A percentile compares a stretch with the other conserved stretches of the same genome.
These are phyloP conservation scores for Grigorovia humatica DNA, from an alignment of 805 yeast species.

Conservation along the genomic window DNA sequence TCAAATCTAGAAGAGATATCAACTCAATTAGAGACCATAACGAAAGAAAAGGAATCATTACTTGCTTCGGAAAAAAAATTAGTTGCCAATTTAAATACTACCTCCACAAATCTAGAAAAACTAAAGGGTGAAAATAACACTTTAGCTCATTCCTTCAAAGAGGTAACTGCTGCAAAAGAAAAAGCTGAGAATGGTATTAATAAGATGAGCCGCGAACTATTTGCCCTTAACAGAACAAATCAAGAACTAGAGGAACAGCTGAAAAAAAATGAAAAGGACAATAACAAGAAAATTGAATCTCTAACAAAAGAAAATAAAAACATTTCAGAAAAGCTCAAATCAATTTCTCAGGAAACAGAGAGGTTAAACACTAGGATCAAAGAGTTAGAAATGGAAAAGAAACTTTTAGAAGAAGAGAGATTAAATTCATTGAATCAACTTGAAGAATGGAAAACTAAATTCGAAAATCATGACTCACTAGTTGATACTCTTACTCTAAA, in stretches of 20 bases:
- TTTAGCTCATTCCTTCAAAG: constrained; percentile 21
- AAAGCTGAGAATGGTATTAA: constrained; percentile 81
- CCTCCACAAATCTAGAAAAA: constrained; percentile 10
- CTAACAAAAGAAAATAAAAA: constrained; percentile 15
- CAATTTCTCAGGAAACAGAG: constrained; percentile 6
- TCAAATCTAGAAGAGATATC: constrained; percentile 6
- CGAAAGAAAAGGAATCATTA: constrained; percentile 15
- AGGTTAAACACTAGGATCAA: constrained; percentile 7
- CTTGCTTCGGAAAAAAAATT: constrained; percentile 26
- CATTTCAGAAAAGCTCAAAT: constrained; percentile 8
- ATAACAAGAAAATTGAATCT: constrained; percentile 27
- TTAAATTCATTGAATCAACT: constrained; percentile 17
- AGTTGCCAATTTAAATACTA: constrained; percentile 27
- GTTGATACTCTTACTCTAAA: constrained; percentile 37
- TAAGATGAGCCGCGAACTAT: constrained; percentile 78
- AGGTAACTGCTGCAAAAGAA: constrained; percentile 32
- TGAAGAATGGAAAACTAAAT: constrained; percentile 17
- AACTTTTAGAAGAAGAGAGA: constrained; percentile 16
- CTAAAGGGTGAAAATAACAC: constrained; percentile 12
- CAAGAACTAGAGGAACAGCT: constrained; percentile 38
- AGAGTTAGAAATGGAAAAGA: constrained; percentile 5
- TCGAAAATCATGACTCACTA: constrained; percentile 26
- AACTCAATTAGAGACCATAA: constrained; percentile 13
- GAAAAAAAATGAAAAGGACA: constrained; percentile 35
- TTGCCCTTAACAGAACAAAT: constrained; percentile 52